phyloP scores from a whole-genome alignment of 2,329 filamentous ascomycete species.

The Elsinoe australis region DNA sequence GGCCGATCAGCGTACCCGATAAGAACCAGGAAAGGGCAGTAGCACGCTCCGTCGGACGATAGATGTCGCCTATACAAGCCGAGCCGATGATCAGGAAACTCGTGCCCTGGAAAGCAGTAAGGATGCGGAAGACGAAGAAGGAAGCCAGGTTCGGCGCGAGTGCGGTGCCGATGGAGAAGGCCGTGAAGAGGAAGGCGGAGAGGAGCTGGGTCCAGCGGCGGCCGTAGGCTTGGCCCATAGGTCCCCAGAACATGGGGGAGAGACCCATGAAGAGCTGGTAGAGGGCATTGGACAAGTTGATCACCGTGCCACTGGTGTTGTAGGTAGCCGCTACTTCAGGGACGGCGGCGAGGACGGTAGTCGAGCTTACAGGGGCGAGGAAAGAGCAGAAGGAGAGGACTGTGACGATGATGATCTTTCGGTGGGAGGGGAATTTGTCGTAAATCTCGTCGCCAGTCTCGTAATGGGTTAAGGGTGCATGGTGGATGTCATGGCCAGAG shows the following conservation, averaged over 20 bases:
- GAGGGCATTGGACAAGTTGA: conserved; percentile 64
- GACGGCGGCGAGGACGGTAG: conserved; percentile 63
- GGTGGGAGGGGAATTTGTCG: conserved; percentile 51
- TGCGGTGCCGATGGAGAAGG: conserved; percentile 64
- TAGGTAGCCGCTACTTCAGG: conserved; percentile 64
- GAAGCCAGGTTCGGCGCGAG: conserved; percentile 61
- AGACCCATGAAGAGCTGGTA: conserved; percentile 69
- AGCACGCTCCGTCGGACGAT: conserved; percentile 53
- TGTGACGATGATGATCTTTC: conserved; percentile 60
- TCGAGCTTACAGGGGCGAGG: conserved; percentile 66
- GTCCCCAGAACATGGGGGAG: conserved; percentile 63
- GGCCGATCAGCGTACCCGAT: conserved; percentile 62
- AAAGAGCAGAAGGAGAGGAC: conserved; percentile 69
- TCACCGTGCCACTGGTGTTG: conserved; percentile 57
- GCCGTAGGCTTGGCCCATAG: conserved; percentile 49
- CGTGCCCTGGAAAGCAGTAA: conserved; percentile 69
- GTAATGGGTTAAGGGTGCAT: conserved; percentile 29
- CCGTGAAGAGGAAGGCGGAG: conserved; percentile 57
- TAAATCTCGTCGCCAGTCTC: conserved; percentile 52
- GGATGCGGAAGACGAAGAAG: conserved; percentile 66
- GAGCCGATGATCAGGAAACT: conserved; percentile 66
- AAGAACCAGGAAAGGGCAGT: conserved; percentile 69
- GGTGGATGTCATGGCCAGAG: conserved; percentile 21
- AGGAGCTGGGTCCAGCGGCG: conserved; percentile 46
- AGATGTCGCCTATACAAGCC: conserved; percentile 57